phyloP scores from a whole-genome alignment of 768 basidiomycete genomes.

The Xerocomus brunneocitrinus region DNA sequence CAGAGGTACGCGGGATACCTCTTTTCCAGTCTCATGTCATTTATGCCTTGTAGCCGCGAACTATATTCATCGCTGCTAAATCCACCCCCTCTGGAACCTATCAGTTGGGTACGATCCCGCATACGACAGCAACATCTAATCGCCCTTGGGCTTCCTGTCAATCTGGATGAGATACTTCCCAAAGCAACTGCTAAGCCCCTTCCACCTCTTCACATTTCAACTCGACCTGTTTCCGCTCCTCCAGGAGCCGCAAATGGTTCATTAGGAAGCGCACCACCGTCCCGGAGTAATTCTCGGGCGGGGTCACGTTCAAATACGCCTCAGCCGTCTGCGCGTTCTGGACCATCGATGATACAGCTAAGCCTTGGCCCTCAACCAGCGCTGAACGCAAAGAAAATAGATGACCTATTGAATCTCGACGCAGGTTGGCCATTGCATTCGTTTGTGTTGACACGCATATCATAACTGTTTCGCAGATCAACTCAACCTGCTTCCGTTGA shows the following conservation, averaged over 20 bases:
- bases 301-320: slow-evolving; percentile 45
- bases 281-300: slow-evolving; percentile 46
- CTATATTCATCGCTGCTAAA: slow-evolving; percentile 70
- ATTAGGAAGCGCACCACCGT: slow-evolving; percentile 26
- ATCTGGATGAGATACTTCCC: slow-evolving; percentile 87
- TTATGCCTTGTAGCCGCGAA: slow-evolving; percentile 54
- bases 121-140: slow-evolving; percentile 90
- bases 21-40: slow-evolving; percentile 21
- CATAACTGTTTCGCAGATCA: slow-evolving; percentile 45
- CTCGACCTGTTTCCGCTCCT: slow-evolving; percentile 77
- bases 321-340: slow-evolving; percentile 36
- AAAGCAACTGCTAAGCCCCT: slow-evolving; percentile 59
- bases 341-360: slow-evolving; percentile 33
- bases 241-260: slow-evolving; percentile 51
- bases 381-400: slow-evolving; percentile 62
- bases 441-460: slow-evolving; percentile 2
- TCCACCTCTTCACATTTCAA: slow-evolving; percentile 78
- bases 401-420: slow-evolving; percentile 59
- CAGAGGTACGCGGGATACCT: slow-evolving; percentile 52
- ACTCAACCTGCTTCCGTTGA: slow-evolving; percentile 65
- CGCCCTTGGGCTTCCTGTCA: slow-evolving; percentile 88
- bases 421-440: slow-evolving; percentile 46
- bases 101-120: slow-evolving; percentile 91
- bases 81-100: slow-evolving; percentile 72
- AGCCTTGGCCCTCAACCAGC: slow-evolving; percentile 75